Conservation (phyloP, 768 basidiomycete genomes). For the Cyclocybe aegerita region DNA sequence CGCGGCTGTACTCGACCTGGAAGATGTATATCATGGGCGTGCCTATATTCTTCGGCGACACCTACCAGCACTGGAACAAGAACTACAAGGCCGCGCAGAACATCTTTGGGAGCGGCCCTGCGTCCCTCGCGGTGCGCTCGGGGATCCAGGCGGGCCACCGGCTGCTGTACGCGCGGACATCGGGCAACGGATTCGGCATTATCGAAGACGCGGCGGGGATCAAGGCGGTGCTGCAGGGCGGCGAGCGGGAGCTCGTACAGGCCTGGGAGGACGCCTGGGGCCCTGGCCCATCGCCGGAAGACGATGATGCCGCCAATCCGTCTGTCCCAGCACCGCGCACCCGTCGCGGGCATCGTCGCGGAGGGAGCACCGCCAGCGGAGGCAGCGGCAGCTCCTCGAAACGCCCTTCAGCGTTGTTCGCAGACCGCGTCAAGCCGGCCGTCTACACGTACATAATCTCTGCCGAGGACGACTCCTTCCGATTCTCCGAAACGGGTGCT, state of each 20-base stretch:
- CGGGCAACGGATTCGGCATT: conserved; percentile 60
- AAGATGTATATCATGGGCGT: conserved; percentile 68
- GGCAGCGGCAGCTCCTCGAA: too few relatives aligned
- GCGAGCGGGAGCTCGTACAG: conserved; percentile 10
- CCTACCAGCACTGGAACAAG: conserved; percentile 64
- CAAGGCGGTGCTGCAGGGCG: conserved; percentile 50
- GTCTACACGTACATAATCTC: conserved; percentile 87
- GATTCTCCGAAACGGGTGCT: conserved; percentile 86
- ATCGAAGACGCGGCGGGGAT: conserved; percentile 51
- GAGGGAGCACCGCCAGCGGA: too few relatives aligned
- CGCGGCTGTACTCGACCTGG: conserved; percentile 77
- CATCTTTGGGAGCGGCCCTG: conserved; percentile 59
- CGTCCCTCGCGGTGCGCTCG: conserved; percentile 62
- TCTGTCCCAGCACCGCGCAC: too few relatives aligned
- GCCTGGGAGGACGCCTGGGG: too few relatives aligned
- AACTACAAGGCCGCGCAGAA: conserved; percentile 68
- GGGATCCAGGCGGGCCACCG: conserved; percentile 72
- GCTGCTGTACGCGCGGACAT: conserved; percentile 70
- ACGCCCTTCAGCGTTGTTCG: conserved; percentile 6
- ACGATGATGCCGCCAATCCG: too few relatives aligned
- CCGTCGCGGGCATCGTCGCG: too few relatives aligned
- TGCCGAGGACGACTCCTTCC: conserved; percentile 69
- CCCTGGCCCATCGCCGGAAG: too few relatives aligned
- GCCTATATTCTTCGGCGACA: conserved; percentile 56
- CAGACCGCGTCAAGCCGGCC: conserved; percentile 67